Conservation (phyloP, 1,284 basidiomycete genomes). For the Malassezia arunalokei region DNA sequence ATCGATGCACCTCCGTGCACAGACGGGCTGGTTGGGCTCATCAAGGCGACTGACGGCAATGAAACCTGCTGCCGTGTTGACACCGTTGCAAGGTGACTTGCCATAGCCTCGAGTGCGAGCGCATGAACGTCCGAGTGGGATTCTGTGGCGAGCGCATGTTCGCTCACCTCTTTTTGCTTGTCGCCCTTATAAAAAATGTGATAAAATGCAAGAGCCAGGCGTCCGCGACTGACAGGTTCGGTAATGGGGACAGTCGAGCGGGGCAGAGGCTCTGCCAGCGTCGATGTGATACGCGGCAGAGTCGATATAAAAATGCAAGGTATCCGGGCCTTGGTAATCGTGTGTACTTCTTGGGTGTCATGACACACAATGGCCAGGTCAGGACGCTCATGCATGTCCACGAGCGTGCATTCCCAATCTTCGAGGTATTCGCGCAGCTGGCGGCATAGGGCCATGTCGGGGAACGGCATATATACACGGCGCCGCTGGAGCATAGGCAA, state of each 20-base stretch:
- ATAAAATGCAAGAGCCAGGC: not conserved
- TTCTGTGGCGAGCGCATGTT: no score
- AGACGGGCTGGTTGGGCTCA: no score
- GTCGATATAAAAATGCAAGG: not conserved
- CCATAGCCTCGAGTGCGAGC: no score
- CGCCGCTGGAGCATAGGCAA: not conserved
- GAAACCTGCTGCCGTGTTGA: no score
- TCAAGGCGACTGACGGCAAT: no score
- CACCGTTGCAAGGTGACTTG: no score
- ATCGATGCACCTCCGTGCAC: no score
- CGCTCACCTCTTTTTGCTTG: not conserved
- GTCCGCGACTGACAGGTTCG: not conserved
- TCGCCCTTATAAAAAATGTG: not conserved
- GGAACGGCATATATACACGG: constrained; percentile 1
- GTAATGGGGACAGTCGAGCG: not conserved
- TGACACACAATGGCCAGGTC: constrained; percentile 10
- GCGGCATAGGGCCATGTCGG: not conserved
- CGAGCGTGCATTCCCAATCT: constrained; percentile 2
- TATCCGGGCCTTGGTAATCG: not conserved
- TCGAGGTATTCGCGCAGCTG: not conserved
- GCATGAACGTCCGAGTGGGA: no score
- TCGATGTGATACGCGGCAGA: not conserved
- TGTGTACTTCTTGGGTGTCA: not conserved
- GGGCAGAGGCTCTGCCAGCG: not conserved
- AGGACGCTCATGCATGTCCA: not conserved